phyloP scores from a whole-genome alignment of 192 early-diverging fungal genomes.

The Hyaloraphidium curvatum region DNA sequence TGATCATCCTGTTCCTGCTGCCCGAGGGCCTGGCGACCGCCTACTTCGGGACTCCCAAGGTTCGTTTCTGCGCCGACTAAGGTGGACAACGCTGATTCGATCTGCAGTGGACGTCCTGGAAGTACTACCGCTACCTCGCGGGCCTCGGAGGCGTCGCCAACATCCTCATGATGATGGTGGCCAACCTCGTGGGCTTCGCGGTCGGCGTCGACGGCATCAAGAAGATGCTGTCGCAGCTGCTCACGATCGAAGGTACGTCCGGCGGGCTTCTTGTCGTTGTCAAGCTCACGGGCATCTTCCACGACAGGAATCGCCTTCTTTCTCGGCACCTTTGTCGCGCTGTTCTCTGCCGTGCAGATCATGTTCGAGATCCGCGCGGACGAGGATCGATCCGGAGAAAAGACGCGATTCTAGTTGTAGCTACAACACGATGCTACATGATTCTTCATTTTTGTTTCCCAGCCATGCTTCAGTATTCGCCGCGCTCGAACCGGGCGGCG shows the following conservation, averaged over 20 bases:
- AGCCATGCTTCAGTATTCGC: too few species aligned
- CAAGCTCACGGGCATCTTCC: constrained; percentile 5
- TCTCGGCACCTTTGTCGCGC: constrained; percentile 18
- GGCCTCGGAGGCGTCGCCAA: constrained; percentile 63
- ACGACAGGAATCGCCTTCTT: constrained; percentile 24
- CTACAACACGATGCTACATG: too few species aligned
- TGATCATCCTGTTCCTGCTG: constrained; percentile 66
- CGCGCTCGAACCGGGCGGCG: too few species aligned
- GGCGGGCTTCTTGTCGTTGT: constrained; percentile 5
- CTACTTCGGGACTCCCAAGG: background rate
- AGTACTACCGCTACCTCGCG: constrained; percentile 57
- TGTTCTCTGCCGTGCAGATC: constrained; percentile 49
- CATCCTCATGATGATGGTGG: constrained; percentile 87
- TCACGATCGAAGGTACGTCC: constrained; percentile 24
- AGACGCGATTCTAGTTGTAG: background rate
- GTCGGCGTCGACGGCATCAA: constrained; percentile 74
- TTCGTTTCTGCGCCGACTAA: background rate
- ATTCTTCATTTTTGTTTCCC: too few species aligned
- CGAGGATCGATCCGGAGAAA: constrained; percentile 28
- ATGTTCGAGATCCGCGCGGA: constrained; percentile 67
- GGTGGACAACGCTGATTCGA: background rate
- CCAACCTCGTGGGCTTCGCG: constrained; percentile 88
- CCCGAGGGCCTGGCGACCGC: constrained; percentile 54
- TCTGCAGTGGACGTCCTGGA: constrained; percentile 26
- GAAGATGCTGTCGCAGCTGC: constrained; percentile 47